These are phyloP conservation scores for Beta lomatogona DNA, from an alignment of 179 eudicot species.

Conservation along the genomic window DNA sequence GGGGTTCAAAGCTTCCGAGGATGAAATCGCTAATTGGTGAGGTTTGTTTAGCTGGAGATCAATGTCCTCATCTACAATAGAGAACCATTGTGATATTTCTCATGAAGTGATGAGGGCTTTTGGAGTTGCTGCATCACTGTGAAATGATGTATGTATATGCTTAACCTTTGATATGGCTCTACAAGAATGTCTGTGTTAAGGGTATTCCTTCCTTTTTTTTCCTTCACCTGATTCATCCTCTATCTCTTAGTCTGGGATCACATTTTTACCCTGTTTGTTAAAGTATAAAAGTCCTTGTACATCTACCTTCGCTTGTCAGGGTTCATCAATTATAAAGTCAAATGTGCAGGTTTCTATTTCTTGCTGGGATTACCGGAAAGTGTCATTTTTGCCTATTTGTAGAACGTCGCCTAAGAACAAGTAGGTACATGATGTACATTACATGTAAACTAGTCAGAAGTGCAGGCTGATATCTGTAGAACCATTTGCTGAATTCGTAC, in stretches of 20 bases:
- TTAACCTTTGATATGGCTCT: conserved; percentile 7
- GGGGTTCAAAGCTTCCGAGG: background rate
- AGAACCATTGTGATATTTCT: background rate
- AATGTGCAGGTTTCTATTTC: conserved; percentile 22
- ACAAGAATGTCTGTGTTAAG: conserved; percentile 19
- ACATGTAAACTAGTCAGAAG: too few relatives aligned
- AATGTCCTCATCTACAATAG: background rate
- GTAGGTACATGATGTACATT: too few relatives aligned
- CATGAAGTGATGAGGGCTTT: background rate
- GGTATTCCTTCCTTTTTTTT: conserved; percentile 9
- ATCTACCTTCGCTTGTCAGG: background rate
- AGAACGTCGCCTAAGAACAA: too few relatives aligned
- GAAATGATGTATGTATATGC: conserved; percentile 29
- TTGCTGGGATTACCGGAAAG: background rate
- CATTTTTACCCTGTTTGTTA: conserved; percentile 2
- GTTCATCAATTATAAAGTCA: conserved; percentile 7
- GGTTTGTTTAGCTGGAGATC: conserved; percentile 13
- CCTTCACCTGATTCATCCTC: background rate
- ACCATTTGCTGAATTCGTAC: too few relatives aligned
- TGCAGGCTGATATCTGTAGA: too few relatives aligned
- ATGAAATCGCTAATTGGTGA: conserved; percentile 5
- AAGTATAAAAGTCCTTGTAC: conserved; percentile 18
- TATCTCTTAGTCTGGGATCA: background rate
- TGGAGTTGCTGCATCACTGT: conserved; percentile 21
- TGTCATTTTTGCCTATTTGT: too few relatives aligned